A percentile compares a stretch with the other conserved stretches of the same genome.
Conservation (phyloP, 805 yeast species). For the Kazachstania bromeliacearum region DNA sequence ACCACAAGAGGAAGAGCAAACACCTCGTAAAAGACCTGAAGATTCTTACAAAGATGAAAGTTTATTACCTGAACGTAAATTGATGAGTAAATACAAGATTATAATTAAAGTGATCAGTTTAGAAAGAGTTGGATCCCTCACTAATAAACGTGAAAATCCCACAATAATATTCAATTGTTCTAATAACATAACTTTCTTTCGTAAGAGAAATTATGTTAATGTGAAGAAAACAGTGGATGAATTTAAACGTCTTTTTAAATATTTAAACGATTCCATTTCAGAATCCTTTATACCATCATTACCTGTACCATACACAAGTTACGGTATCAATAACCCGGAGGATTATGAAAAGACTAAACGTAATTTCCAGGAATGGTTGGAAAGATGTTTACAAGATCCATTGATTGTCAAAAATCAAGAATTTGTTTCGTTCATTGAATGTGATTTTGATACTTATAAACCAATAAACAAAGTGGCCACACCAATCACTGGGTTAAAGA, state of each 20-base stretch:
- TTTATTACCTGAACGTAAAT: conserved; percentile 8
- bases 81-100: conserved; percentile 31
- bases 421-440: conserved; percentile 71
- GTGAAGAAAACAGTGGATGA: conserved; percentile 77
- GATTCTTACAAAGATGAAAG: not conserved
- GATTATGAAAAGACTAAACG: conserved; percentile 48
- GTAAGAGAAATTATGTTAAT: conserved; percentile 61
- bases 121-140: conserved; percentile 48
- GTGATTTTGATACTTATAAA: conserved; percentile 49
- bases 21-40: no score
- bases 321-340: conserved; percentile 78
- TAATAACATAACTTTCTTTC: conserved; percentile 64
- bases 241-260: conserved; percentile 63
- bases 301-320: conserved; percentile 66
- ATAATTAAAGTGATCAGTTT: conserved; percentile 52
- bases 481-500: conserved; percentile 75
- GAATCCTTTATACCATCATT: conserved; percentile 91
- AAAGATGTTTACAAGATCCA: conserved; percentile 62
- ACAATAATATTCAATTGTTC: conserved; percentile 61
- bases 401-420: conserved; percentile 83
- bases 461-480: conserved; percentile 40
- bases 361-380: conserved; percentile 79
- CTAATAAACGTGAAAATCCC: conserved; percentile 65
- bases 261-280: conserved; percentile 68
- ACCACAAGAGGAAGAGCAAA: not conserved